Evolutionary conservation across 805 yeast species (phyloP).

Genomic region (Candida schatavii): DNA sequence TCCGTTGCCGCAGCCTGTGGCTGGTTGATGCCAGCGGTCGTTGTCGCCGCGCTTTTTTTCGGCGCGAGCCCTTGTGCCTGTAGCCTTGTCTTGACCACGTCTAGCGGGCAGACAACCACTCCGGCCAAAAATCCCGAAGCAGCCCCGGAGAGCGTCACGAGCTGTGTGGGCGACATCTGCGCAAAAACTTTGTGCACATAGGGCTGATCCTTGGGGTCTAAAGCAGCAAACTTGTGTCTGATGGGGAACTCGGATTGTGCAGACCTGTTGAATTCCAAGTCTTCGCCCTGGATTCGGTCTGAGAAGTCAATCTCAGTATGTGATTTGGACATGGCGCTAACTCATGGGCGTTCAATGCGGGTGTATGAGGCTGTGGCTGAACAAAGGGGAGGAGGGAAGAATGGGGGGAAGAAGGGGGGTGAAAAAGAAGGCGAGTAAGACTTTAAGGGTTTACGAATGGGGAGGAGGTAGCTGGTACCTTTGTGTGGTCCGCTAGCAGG

Average conservation of each 20-base stretch:
- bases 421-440: too few relatives aligned
- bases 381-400: too few relatives aligned
- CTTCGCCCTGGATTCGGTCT: constrained; percentile 38
- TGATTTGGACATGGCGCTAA: not conserved
- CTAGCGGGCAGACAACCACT: constrained; percentile 87
- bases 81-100: constrained; percentile 89
- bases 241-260: constrained; percentile 19
- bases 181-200: constrained; percentile 12
- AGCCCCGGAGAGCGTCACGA: constrained; percentile 86
- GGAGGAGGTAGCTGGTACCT: too few relatives aligned
- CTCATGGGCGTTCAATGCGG: too few relatives aligned
- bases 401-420: too few relatives aligned
- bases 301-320: constrained; percentile 24
- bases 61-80: constrained; percentile 82
- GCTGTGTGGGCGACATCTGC: constrained; percentile 43
- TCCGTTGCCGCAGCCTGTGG: too few relatives aligned
- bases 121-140: constrained; percentile 92
- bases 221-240: constrained; percentile 16
- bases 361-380: too few relatives aligned
- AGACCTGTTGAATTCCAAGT: constrained; percentile 29
- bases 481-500: too few relatives aligned
- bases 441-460: too few relatives aligned
- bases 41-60: constrained; percentile 4
- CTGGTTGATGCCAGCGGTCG: constrained; percentile 10
- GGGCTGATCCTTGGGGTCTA: constrained; percentile 17